A percentile compares a stretch with the other conserved stretches of the same genome.
These are phyloP conservation scores for Penicillium cosmopolitanum DNA, from an alignment of 495 filamentous ascomycete genomes.

Conservation along the genomic window DNA sequence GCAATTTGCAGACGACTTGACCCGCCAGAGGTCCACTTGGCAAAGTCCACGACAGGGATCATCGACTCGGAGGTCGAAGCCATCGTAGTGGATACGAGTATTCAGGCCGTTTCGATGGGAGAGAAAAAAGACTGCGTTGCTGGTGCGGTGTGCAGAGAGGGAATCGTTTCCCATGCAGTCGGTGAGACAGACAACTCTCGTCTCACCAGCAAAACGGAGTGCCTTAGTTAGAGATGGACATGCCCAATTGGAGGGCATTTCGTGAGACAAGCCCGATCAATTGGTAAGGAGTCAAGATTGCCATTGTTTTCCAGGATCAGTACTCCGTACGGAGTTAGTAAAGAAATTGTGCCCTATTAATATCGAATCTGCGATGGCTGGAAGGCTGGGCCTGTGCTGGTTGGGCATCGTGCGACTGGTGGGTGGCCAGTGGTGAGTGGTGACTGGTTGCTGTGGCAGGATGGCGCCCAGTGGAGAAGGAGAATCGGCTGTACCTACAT, in stretches of 20 bases:
- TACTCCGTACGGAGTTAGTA: neutral
- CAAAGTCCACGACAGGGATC: conserved; percentile 62
- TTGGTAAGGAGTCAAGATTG: too few relatives aligned
- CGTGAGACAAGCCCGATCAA: too few relatives aligned
- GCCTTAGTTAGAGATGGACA: too few relatives aligned
- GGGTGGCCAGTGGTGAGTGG: too few relatives aligned
- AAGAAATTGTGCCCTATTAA: neutral
- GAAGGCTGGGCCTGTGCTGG: conserved; percentile 16
- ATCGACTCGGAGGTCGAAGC: neutral
- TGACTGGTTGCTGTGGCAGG: conserved; percentile 42
- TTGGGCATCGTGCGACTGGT: conserved; percentile 28
- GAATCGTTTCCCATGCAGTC: neutral
- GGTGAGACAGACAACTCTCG: neutral
- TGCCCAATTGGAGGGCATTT: too few relatives aligned
- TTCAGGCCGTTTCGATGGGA: neutral
- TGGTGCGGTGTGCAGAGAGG: too few relatives aligned
- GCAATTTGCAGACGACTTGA: conserved; percentile 46
- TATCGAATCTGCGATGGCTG: conserved; percentile 4
- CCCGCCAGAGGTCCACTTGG: conserved; percentile 40
- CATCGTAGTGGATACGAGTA: neutral
- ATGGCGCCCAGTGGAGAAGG: conserved; percentile 36
- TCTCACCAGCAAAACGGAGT: too few relatives aligned
- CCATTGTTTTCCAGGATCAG: neutral
- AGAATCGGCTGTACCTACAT: conserved; percentile 29
- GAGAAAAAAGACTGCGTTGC: neutral